phyloP scores from a whole-genome alignment of 805 yeast genomes.

The Kregervanrija pseudodelftensis region DNA sequence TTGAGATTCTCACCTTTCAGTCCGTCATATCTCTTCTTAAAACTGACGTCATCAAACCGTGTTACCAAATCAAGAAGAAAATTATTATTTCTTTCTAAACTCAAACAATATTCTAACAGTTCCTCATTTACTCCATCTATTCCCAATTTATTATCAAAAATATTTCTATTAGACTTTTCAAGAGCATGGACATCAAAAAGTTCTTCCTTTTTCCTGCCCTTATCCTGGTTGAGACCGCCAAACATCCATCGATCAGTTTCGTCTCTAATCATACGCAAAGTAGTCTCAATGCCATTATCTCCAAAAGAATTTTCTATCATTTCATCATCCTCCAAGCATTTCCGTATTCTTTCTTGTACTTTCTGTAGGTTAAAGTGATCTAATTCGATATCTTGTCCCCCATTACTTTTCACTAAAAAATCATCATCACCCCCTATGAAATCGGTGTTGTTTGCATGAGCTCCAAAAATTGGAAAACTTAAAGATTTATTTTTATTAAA shows the following conservation, averaged over 20 bases:
- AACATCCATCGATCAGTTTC: slow-evolving; percentile 10
- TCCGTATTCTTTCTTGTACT: slow-evolving; percentile 7
- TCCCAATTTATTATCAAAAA: too few species aligned
- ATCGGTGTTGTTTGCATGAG: too few species aligned
- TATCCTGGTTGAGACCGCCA: too few species aligned
- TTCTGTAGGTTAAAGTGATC: neutral
- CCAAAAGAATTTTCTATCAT: neutral
- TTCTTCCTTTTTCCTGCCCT: too few species aligned
- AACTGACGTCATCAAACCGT: slow-evolving; percentile 16
- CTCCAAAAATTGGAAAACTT: too few species aligned
- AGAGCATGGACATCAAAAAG: too few species aligned
- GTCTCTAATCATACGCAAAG: slow-evolving; percentile 17
- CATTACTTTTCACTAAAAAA: too few species aligned
- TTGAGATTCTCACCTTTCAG: slow-evolving; percentile 2
- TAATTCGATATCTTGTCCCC: too few species aligned
- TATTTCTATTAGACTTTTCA: too few species aligned
- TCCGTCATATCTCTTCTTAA: slow-evolving; percentile 10
- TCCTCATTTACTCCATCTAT: slow-evolving; percentile 7
- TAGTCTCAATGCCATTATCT: slow-evolving; percentile 15
- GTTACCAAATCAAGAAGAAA: slow-evolving; percentile 10
- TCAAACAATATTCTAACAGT: slow-evolving; percentile 8
- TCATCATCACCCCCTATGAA: too few species aligned
- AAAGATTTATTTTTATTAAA: too few species aligned
- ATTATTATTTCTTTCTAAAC: slow-evolving; percentile 14
- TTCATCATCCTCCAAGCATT: slow-evolving; percentile 10